A percentile compares a stretch with the other conserved stretches of the same genome.
Conservation (phyloP, 495 filamentous ascomycete genomes). For the Daldinia grandis region DNA sequence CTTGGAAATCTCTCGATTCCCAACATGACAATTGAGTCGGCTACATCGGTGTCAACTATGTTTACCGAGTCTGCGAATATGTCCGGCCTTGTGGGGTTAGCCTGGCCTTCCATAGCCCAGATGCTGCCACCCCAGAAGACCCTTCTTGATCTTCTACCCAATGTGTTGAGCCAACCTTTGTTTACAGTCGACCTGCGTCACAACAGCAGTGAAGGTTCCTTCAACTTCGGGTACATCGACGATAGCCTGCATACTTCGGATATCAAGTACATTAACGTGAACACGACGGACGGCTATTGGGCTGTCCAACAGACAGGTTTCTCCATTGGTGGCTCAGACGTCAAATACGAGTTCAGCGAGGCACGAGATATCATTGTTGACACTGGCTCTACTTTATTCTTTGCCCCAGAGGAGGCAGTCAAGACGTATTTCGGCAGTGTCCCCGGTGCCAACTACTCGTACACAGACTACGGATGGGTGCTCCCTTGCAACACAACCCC, state of each 20-base stretch:
- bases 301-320: constrained; percentile 61
- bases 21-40: constrained; percentile 63
- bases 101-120: constrained; percentile 45
- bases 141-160: constrained; percentile 71
- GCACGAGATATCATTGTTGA: constrained; percentile 70
- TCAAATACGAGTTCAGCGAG: constrained; percentile 50
- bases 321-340: constrained; percentile 61
- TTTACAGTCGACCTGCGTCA: constrained; percentile 76
- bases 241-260: constrained; percentile 58
- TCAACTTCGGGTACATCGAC: constrained; percentile 82
- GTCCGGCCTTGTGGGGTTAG: constrained; percentile 53
- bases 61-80: constrained; percentile 37
- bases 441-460: constrained; percentile 65
- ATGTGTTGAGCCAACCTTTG: constrained; percentile 57
- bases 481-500: constrained; percentile 67
- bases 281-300: constrained; percentile 74
- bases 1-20: constrained; percentile 61
- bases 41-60: constrained; percentile 43
- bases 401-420: constrained; percentile 68
- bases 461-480: constrained; percentile 65
- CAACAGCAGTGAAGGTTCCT: constrained; percentile 71
- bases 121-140: constrained; percentile 66
- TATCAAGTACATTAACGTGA: constrained; percentile 67
- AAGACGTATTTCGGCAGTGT: constrained; percentile 71
- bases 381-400: constrained; percentile 76